A percentile compares a stretch with the other conserved stretches of the same genome.
phyloP scores from a whole-genome alignment of 2,329 filamentous ascomycete species.

The Colletotrichum plurivorum region DNA sequence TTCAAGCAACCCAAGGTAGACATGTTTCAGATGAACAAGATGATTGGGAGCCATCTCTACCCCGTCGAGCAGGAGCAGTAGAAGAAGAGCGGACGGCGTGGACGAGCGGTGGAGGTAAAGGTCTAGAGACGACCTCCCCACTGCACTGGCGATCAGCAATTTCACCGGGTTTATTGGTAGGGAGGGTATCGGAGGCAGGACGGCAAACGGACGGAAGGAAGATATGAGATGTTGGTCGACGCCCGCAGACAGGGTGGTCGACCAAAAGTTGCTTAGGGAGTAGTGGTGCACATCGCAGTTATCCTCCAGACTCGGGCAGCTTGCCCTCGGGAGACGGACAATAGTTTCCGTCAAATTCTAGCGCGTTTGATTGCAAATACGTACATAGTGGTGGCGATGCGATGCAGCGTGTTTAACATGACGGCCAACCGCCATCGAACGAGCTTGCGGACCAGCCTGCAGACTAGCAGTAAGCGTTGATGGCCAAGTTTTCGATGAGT shows the following conservation, averaged over 20 bases:
- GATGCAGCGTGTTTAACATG: no score
- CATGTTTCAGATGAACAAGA: slow-evolving; percentile 99
- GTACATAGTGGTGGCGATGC: no score
- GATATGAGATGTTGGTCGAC: slow-evolving; percentile 2
- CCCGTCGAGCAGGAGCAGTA: slow-evolving; percentile 72
- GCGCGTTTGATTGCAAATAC: no score
- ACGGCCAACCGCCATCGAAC: no score
- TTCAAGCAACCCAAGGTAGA: slow-evolving; percentile 94
- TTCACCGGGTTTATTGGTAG: slow-evolving; percentile 22
- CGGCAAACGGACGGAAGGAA: slow-evolving; percentile 16
- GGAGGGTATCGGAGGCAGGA: slow-evolving; percentile 29
- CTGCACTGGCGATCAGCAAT: slow-evolving; percentile 28
- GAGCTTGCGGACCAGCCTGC: no score
- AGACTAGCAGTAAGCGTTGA: no score
- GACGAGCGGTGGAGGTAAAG: background rate
- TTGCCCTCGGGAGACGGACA: slow-evolving; percentile 26
- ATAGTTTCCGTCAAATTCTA: slow-evolving; percentile 1
- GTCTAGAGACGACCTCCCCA: slow-evolving; percentile 28
- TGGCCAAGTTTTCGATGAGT: no score
- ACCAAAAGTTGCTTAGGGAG: background rate
- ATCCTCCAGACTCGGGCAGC: slow-evolving; percentile 8
- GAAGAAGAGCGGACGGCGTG: background rate
- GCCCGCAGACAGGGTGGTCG: slow-evolving; percentile 2
- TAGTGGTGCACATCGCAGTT: slow-evolving; percentile 6
- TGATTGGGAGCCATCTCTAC: slow-evolving; percentile 91